These are phyloP conservation scores for Phlebopus sp. DNA, from an alignment of 1,284 basidiomycete species.

Conservation along the genomic window DNA sequence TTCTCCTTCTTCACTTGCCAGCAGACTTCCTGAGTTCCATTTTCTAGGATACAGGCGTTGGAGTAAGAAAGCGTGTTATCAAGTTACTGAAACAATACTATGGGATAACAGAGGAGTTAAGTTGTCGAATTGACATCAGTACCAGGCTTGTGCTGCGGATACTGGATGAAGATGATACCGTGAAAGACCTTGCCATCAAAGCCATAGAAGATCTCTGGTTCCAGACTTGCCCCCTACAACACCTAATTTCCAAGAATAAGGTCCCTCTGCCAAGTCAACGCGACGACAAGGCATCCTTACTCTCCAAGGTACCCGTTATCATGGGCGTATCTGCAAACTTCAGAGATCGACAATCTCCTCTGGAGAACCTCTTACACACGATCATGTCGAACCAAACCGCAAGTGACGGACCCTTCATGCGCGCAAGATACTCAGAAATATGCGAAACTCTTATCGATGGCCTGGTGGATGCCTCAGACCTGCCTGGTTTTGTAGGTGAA, in stretches of 20 bases:
- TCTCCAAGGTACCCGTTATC: constrained; percentile 71
- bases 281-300: constrained; percentile 50
- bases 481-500: constrained; percentile 70
- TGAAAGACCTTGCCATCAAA: constrained; percentile 89
- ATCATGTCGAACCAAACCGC: constrained; percentile 52
- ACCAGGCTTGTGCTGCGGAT: constrained; percentile 81
- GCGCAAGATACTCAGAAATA: constrained; percentile 68
- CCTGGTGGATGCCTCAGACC: constrained; percentile 79
- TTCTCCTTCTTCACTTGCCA: neutral
- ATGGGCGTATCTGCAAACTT: constrained; percentile 83
- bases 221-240: constrained; percentile 32
- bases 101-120: constrained; percentile 53
- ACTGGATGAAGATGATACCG: constrained; percentile 88
- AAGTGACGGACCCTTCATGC: constrained; percentile 45
- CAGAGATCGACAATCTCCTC: constrained; percentile 76
- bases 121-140: constrained; percentile 77
- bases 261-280: constrained; percentile 24
- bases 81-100: constrained; percentile 89
- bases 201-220: constrained; percentile 92
- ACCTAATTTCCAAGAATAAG: constrained; percentile 37
- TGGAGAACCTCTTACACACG: constrained; percentile 83
- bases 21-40: neutral
- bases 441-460: constrained; percentile 84
- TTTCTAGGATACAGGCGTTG: constrained; percentile 82
- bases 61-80: constrained; percentile 92